Evolutionary conservation across 352 stramenopile genomes (phyloP).

Genomic region (Phytophthora syringae): DNA sequence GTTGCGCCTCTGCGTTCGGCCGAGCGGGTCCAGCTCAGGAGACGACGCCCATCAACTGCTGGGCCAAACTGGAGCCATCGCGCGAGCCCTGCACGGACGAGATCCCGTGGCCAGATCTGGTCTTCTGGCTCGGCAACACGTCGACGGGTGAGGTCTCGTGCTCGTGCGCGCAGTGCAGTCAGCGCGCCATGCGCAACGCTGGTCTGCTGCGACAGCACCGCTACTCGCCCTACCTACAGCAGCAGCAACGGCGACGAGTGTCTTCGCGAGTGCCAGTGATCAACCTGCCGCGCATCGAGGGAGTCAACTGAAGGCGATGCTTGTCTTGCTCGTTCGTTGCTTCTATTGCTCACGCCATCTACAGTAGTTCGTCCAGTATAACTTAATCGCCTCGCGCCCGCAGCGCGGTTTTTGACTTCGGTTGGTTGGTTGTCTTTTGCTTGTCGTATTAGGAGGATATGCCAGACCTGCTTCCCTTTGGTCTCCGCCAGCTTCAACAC

Average conservation of each 20-base stretch:
- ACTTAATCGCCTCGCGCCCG: constrained; percentile 6
- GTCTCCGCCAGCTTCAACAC: constrained; percentile 6
- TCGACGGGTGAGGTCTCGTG: constrained; percentile 58
- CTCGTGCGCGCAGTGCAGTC: constrained; percentile 42
- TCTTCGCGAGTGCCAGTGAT: constrained; percentile 69
- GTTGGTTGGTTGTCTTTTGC: background rate
- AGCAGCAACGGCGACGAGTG: constrained; percentile 32
- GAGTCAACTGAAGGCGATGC: constrained; percentile 53
- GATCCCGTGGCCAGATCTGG: constrained; percentile 59
- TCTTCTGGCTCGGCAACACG: constrained; percentile 65
- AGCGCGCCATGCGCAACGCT: constrained; percentile 15
- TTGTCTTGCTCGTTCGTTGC: background rate
- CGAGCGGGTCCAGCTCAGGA: background rate
- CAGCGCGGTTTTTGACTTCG: constrained; percentile 9
- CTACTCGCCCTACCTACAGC: constrained; percentile 44
- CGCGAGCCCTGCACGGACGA: constrained; percentile 59
- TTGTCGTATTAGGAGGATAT: too few relatives aligned
- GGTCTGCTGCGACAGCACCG: constrained; percentile 17
- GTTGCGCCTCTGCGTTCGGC: constrained; percentile 7
- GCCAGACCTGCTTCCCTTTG: constrained; percentile 3
- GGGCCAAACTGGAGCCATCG: constrained; percentile 50
- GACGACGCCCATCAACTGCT: constrained; percentile 11
- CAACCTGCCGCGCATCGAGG: constrained; percentile 63
- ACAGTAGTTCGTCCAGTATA: constrained; percentile 17
- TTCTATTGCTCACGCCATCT: background rate